Evolutionary conservation across 495 filamentous ascomycete genomes (phyloP).

Genomic region (Podospora anserina): DNA sequence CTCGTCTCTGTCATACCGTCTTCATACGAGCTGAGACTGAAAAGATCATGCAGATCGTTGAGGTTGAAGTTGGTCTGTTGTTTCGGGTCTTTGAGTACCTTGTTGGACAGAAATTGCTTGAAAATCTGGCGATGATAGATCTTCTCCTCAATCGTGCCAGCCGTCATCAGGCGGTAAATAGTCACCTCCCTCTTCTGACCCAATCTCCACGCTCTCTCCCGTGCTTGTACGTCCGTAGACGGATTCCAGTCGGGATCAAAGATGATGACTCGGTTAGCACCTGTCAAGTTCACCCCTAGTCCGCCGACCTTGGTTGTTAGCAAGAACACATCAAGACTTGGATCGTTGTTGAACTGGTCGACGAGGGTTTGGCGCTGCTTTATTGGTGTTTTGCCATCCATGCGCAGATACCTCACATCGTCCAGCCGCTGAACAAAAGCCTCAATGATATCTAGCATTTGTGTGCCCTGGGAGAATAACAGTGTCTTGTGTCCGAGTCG

Average conservation of each 20-base stretch:
- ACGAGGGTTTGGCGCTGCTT: conserved; percentile 78
- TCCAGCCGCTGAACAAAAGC: conserved; percentile 64
- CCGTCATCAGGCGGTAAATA: conserved; percentile 94
- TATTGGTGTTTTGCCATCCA: conserved; percentile 89
- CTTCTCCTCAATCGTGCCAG: conserved; percentile 96
- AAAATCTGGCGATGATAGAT: conserved; percentile 98
- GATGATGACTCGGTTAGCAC: conserved; percentile 93
- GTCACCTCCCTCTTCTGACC: conserved; percentile 92
- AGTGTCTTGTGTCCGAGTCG: conserved; percentile 83
- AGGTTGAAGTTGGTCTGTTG: conserved; percentile 82
- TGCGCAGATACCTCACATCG: conserved; percentile 75
- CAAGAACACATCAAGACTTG: conserved; percentile 79
- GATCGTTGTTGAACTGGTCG: conserved; percentile 83
- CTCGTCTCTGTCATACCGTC: conserved; percentile 76
- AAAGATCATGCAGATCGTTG: conserved; percentile 84
- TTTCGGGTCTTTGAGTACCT: conserved; percentile 88
- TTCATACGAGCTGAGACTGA: conserved; percentile 68
- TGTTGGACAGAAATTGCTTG: conserved; percentile 93
- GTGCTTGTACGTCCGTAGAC: conserved; percentile 86
- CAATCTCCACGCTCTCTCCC: conserved; percentile 93
- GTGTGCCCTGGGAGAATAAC: conserved; percentile 83
- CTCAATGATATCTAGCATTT: conserved; percentile 92
- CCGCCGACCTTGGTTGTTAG: conserved; percentile 94
- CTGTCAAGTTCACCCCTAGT: conserved; percentile 88
- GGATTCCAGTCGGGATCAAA: conserved; percentile 99